phyloP scores from a whole-genome alignment of 2,329 filamentous ascomycete genomes.

The Aspergillus niger region DNA sequence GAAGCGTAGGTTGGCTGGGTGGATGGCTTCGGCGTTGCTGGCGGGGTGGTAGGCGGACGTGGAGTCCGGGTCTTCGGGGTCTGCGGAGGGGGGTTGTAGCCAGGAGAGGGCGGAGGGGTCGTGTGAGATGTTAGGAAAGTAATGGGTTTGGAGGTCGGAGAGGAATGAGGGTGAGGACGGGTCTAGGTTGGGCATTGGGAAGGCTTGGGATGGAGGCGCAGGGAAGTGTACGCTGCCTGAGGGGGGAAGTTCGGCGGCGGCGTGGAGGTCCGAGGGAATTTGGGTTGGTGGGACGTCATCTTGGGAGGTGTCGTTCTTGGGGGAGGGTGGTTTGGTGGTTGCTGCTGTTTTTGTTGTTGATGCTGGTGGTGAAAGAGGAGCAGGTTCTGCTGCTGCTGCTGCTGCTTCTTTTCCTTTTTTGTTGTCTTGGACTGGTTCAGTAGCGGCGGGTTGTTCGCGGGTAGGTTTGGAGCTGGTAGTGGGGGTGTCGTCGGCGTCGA shows the following conservation, averaged over 20 bases:
- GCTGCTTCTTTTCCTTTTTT: background rate
- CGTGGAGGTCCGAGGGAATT: constrained; percentile 41
- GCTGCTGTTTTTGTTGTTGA: background rate
- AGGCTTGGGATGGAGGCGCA: constrained; percentile 46
- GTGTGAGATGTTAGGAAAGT: constrained; percentile 84
- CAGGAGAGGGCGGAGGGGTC: constrained; percentile 85
- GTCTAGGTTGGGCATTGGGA: constrained; percentile 71
- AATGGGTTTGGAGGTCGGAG: constrained; percentile 80
- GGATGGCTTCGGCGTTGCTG: constrained; percentile 65
- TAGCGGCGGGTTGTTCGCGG: background rate
- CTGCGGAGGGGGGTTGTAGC: constrained; percentile 74
- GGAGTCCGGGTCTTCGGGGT: constrained; percentile 63
- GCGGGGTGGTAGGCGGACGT: constrained; percentile 81
- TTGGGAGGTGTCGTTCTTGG: constrained; percentile 12
- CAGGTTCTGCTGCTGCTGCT: background rate
- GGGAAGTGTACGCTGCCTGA: constrained; percentile 46
- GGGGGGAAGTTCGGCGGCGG: constrained; percentile 42
- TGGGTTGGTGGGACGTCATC: constrained; percentile 41
- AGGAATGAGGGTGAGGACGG: constrained; percentile 83
- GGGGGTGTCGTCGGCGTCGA: constrained; percentile 60
- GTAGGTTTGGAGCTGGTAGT: background rate
- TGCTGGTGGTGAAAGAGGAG: constrained; percentile 10
- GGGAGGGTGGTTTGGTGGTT: background rate
- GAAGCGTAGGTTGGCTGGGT: constrained; percentile 77
- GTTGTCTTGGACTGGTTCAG: background rate